Base-by-base conservation (phyloP, 2,329 filamentous ascomycete genomes). In the Botrytis byssoidea region DNA sequence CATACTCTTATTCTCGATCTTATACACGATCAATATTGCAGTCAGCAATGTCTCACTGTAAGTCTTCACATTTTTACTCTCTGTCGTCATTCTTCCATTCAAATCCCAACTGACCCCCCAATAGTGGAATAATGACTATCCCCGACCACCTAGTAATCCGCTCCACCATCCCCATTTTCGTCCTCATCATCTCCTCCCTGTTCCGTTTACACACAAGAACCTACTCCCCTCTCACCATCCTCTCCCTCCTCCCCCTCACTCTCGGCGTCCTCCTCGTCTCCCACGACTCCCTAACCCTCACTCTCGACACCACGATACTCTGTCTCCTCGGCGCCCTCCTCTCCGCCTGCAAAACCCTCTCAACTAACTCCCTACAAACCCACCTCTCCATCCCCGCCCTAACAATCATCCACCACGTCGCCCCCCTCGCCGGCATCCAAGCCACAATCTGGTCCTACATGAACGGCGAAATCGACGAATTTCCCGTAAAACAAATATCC, bases 81-180 rank as follows among this genome's bases (percentile, higher is more conserved):
- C n/a, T 40, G 1, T n/a, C 14, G 9, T 40, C 14, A n/a, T 2
- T 8, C 25, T 29, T 44, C 1, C n/a, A 44, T 20, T 6, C 61
- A 6, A 29, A 55, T 20, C 25, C 60, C 71, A 66, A 48, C 70
- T 37, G 42, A 57, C 35, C 44, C n/a, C 37, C 40, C 10, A 16
- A 29, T n/a, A 81, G 80, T 55, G 83, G 83, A 74, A 85, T 89
- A 85, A 88, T 89, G 55, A 90, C 89, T 0, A 87, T 91, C n/a
- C 87, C 89, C 3, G 91, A 91, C 81, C 89, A 90, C 81, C 89
- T 91, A 80, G 88, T 89, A 74, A 86, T 90, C 81, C 86, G 89
- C 76, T 89, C 89, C 74, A 87, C 88, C 32, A 88, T 85, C 74
- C 89, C 89, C 42, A 85, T 90, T 77, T 88, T 90, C 79, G 89